phyloP scores from a whole-genome alignment of 306 rosid species.

The Parietaria judaica region DNA sequence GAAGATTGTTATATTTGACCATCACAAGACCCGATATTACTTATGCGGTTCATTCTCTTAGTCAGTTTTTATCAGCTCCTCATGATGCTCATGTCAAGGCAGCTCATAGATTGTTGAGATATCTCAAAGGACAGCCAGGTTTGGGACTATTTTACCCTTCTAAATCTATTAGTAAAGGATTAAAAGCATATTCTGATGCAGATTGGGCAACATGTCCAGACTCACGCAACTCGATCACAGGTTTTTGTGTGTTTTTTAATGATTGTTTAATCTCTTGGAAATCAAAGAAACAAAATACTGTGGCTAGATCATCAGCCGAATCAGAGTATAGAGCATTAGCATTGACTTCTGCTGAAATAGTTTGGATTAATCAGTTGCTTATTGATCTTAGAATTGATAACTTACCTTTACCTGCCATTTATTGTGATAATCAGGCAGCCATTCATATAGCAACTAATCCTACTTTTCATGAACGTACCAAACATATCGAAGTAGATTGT shows the following conservation, averaged over 20 bases:
- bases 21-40: constrained; percentile 4
- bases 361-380: neutral
- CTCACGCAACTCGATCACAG: neutral
- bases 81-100: neutral
- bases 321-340: neutral
- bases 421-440: neutral
- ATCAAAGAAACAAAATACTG: too few species aligned
- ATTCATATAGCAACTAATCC: too few species aligned
- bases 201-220: neutral
- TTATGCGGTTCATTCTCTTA: neutral
- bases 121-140: neutral
- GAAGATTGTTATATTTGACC: neutral
- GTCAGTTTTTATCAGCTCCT: neutral
- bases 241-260: neutral
- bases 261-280: neutral
- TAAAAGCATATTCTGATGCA: too few species aligned
- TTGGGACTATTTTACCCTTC: neutral
- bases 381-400: neutral
- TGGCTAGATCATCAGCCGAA: neutral
- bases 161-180: neutral
- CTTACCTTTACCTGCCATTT: neutral
- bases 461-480: too few species aligned
- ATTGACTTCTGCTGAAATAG: neutral
- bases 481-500: too few species aligned
- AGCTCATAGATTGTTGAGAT: neutral